Evolutionary conservation across 345 rosid species (phyloP), one percentile per base, ranked within the genome.

Genomic region (Populus deltoides): DNA sequence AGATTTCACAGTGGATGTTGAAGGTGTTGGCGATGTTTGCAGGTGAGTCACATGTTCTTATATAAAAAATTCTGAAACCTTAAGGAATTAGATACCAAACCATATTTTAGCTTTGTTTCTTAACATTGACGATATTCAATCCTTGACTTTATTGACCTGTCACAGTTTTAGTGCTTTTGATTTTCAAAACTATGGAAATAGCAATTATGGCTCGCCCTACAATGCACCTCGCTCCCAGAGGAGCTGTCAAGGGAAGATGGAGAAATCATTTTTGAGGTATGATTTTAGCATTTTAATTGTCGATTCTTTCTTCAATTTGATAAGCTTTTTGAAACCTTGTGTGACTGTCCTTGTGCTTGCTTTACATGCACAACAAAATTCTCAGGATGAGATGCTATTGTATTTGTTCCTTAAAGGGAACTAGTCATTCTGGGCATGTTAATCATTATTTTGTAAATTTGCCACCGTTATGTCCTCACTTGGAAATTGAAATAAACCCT

Each of bases 1-100:
- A n/a, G 89, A 92, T 70, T 90, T 86, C 81, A 94, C 99, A 6
- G 91, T 91, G 78, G 83, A 92, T 72, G 82, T 97, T 73, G 98
- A 94, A 85, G 99, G 99, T 77, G 99, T 97, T 74, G 99, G 99
- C 80, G 89, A 94, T 77, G 97, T 97, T 78, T 97, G 99, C 90
- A 88, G 99, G 99, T 94, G 63, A 70, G 76, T 24, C 66, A 62
- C 29, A 27, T 68, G 61, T 71, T 63, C 38, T 84, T 73, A 59
- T 72, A n/a, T 83, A 59, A 25, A 59, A 59, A 59, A 59, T n/a
- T 59, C n/a, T 2, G 3, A 17, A 39, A 65, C 15, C 27, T 45
- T 47, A 17, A 71, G 47, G 33, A 20, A 10, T 70, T 57, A 72
- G 29, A 25, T 38, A 29, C 12, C 27, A 47, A 22, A 67, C 24